Evolutionary conservation across 2,329 filamentous ascomycete species (phyloP).

Genomic region (Ascomycota sp.): DNA sequence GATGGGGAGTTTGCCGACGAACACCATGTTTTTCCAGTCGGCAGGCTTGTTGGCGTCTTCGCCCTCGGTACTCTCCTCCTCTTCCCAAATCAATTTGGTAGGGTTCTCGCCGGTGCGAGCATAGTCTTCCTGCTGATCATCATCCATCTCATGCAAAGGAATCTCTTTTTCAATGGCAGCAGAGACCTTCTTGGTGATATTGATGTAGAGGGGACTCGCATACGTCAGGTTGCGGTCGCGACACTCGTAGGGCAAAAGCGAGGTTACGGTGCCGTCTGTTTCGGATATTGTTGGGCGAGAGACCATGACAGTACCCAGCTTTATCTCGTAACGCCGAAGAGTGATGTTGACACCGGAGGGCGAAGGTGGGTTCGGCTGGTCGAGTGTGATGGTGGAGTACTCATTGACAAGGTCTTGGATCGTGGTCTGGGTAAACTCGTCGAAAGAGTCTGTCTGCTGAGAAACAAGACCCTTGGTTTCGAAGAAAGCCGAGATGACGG

Average conservation of each 20-base stretch:
- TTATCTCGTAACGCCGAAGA: conserved; percentile 83
- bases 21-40: conserved; percentile 51
- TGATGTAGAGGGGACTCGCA: conserved; percentile 73
- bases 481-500: conserved; percentile 92
- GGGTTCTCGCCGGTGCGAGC: conserved; percentile 34
- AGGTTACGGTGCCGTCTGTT: conserved; percentile 70
- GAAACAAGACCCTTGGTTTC: conserved; percentile 89
- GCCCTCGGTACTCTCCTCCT: conserved; percentile 30
- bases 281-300: conserved; percentile 83
- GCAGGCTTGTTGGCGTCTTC: conserved; percentile 30
- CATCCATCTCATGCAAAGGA: conserved; percentile 46
- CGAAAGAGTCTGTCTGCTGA: conserved; percentile 94
- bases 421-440: conserved; percentile 86
- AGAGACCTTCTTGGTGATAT: conserved; percentile 68
- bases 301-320: conserved; percentile 77
- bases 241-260: conserved; percentile 83
- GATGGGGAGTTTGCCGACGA: conserved; percentile 87
- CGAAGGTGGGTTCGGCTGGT: conserved; percentile 68
- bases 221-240: conserved; percentile 92
- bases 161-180: conserved; percentile 61
- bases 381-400: conserved; percentile 77
- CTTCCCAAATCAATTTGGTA: conserved; percentile 38
- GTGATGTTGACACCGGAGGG: conserved; percentile 62
- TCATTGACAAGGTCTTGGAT: conserved; percentile 91
- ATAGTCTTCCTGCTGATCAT: conserved; percentile 36